Evolutionary conservation across 1,139 yeast genomes (phyloP).

Genomic region (Kazachstania sp.): DNA sequence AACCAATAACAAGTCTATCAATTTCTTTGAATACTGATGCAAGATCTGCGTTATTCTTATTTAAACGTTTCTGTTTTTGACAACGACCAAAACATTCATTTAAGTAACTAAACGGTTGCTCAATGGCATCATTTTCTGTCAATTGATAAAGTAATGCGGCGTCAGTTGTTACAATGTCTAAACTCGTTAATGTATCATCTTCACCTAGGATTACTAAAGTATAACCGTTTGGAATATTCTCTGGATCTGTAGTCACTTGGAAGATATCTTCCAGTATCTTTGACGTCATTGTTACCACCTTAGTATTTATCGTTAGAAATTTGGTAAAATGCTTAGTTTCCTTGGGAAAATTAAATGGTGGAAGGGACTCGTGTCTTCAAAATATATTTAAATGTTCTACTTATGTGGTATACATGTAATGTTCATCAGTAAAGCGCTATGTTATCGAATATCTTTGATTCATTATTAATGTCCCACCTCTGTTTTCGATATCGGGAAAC

Average conservation of each 20-base stretch:
- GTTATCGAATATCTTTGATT: too few relatives aligned
- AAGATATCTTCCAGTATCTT: conserved; percentile 24
- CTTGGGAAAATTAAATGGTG: too few relatives aligned
- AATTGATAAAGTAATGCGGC: conserved; percentile 25
- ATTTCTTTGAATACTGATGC: conserved; percentile 41
- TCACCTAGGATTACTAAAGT: conserved; percentile 12
- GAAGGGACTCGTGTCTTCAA: too few relatives aligned
- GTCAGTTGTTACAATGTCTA: conserved; percentile 21
- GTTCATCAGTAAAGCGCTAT: too few relatives aligned
- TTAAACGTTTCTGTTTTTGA: conserved; percentile 22
- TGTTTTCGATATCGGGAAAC: too few relatives aligned
- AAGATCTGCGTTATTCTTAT: conserved; percentile 17
- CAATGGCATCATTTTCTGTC: conserved; percentile 24
- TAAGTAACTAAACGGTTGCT: conserved; percentile 23
- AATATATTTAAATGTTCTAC: too few relatives aligned
- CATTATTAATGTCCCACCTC: too few relatives aligned
- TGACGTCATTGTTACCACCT: conserved; percentile 12
- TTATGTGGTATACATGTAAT: too few relatives aligned
- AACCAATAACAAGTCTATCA: conserved; percentile 50
- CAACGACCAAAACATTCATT: conserved; percentile 26
- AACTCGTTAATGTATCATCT: conserved; percentile 4
- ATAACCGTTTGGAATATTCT: conserved; percentile 16
- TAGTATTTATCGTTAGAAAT: too few relatives aligned
- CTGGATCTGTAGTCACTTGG: conserved; percentile 17
- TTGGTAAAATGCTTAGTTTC: too few relatives aligned